Conservation (phyloP, 2,329 filamentous ascomycete species). For the Colletotrichum phormii region DNA sequence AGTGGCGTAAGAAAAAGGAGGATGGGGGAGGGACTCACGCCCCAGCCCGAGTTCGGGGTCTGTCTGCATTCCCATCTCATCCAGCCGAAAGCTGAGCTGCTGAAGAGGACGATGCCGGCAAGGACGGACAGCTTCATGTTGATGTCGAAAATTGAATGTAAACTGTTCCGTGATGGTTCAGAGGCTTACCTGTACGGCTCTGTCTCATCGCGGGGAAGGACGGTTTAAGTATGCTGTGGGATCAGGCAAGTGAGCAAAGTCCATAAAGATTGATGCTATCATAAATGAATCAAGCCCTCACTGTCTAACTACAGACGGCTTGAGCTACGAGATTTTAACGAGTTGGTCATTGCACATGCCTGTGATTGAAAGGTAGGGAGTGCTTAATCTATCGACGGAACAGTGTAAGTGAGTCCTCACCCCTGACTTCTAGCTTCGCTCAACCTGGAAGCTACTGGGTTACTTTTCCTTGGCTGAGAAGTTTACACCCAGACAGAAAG, state of each 20-base stretch:
- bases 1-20: not conserved
- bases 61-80: not conserved
- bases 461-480: not conserved
- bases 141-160: not conserved
- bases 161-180: not conserved
- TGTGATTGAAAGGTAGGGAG: not conserved
- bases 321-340: not conserved
- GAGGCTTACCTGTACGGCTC: not conserved
- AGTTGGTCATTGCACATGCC: not conserved
- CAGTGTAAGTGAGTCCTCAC: not conserved
- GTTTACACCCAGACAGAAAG: fast-evolving
- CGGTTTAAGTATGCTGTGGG: not conserved
- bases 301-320: not conserved
- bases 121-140: not conserved
- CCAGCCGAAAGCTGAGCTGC: not conserved
- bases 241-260: not conserved
- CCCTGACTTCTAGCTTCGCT: not conserved
- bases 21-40: not conserved
- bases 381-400: not conserved
- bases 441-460: not conserved
- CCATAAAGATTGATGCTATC: not conserved
- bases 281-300: not conserved
- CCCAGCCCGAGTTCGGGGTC: not conserved
- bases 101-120: not conserved
- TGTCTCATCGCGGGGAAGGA: not conserved